Conservation (phyloP, 352 stramenopile species). For the Phytophthora pluvialis region DNA sequence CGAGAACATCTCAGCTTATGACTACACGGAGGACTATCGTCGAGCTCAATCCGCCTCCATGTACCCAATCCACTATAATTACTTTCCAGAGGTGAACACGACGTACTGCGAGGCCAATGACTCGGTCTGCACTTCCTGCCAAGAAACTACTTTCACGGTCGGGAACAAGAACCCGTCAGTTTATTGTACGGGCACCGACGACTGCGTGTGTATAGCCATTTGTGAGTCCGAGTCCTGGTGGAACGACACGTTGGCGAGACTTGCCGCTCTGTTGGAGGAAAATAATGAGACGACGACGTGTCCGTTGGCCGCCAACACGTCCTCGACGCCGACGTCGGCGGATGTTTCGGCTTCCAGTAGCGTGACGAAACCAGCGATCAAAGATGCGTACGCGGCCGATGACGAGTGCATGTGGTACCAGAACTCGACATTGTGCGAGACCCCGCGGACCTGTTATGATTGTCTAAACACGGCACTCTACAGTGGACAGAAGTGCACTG, state of each 20-base stretch:
- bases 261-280: slow-evolving; percentile 29
- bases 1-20: slow-evolving; percentile 46
- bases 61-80: slow-evolving; percentile 67
- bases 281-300: slow-evolving; percentile 33
- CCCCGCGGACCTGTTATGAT: slow-evolving; percentile 58
- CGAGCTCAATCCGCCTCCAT: slow-evolving; percentile 35
- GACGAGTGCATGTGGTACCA: slow-evolving; percentile 70
- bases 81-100: slow-evolving; percentile 56
- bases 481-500: slow-evolving; percentile 51
- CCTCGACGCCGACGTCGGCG: slow-evolving; percentile 24
- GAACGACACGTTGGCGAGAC: slow-evolving; percentile 45
- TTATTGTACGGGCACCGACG: slow-evolving; percentile 46
- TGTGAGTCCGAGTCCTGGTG: slow-evolving; percentile 58
- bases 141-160: slow-evolving; percentile 41
- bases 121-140: slow-evolving; percentile 43
- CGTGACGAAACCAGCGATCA: slow-evolving; percentile 25
- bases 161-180: slow-evolving; percentile 53
- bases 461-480: slow-evolving; percentile 58
- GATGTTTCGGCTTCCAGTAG: slow-evolving; percentile 21
- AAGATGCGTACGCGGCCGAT: slow-evolving; percentile 43
- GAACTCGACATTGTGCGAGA: slow-evolving; percentile 59
- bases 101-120: slow-evolving; percentile 62
- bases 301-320: slow-evolving; percentile 43
- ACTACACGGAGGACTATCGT: slow-evolving; percentile 57
- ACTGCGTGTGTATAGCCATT: slow-evolving; percentile 61